A percentile compares a stretch with the other conserved stretches of the same genome.
Evolutionary conservation across 805 yeast species (phyloP).

Genomic region (Saturnispora besseyi): DNA sequence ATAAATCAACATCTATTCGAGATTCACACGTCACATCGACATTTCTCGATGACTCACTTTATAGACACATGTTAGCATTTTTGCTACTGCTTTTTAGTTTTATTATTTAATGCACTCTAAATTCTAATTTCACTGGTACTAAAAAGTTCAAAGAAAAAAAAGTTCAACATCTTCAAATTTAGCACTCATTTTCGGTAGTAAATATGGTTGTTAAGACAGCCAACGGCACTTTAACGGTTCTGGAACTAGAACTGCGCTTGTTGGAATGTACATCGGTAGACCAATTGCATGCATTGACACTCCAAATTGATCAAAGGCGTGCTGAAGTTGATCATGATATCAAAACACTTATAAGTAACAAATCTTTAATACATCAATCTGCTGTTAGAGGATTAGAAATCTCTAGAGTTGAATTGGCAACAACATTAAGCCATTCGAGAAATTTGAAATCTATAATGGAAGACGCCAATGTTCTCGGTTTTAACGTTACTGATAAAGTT

Average conservation of each 20-base stretch:
- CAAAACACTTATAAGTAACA: constrained; percentile 21
- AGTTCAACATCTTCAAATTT: not conserved
- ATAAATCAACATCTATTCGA: not conserved
- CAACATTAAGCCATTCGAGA: constrained; percentile 49
- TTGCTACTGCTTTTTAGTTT: not conserved
- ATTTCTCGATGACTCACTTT: not conserved
- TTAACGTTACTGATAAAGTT: constrained; percentile 59
- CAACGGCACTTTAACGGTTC: not conserved
- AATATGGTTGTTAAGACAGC: not conserved
- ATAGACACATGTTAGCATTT: not conserved
- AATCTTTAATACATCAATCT: constrained; percentile 32
- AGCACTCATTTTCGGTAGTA: not conserved
- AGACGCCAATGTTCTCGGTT: constrained; percentile 57
- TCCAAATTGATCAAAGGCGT: not conserved
- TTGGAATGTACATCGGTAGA: constrained; percentile 7
- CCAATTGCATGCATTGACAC: constrained; percentile 14
- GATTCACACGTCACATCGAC: not conserved
- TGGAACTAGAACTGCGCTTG: not conserved
- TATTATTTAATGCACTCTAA: not conserved
- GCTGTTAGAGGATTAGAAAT: constrained; percentile 43
- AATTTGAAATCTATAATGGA: constrained; percentile 45
- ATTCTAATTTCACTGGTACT: not conserved
- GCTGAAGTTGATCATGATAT: constrained; percentile 5
- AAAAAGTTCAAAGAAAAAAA: not conserved
- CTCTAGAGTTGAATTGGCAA: constrained; percentile 52